These are phyloP conservation scores for Rhizophagus sp. DNA, from an alignment of 192 early-diverging fungal species.

Conservation along the genomic window DNA sequence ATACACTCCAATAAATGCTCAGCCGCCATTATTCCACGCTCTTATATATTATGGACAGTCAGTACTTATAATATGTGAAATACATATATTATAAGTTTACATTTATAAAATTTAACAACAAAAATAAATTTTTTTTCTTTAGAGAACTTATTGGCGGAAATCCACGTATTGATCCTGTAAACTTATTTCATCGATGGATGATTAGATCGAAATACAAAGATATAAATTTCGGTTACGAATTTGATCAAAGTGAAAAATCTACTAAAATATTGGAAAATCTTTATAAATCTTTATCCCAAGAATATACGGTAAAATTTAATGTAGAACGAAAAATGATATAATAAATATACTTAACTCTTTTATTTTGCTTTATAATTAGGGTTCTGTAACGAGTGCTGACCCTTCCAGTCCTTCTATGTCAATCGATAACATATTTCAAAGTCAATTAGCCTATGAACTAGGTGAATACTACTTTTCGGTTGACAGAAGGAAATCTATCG, in stretches of 20 bases:
- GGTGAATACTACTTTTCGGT: constrained; percentile 15
- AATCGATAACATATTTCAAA: background rate
- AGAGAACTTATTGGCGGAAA: background rate
- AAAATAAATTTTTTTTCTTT: background rate
- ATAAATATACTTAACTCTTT: background rate
- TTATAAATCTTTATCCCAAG: constrained; percentile 12
- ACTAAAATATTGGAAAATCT: constrained; percentile 3
- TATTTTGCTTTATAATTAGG: background rate
- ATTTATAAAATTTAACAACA: background rate
- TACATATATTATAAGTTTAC: too few relatives aligned
- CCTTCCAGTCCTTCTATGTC: background rate
- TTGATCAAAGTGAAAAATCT: constrained; percentile 15
- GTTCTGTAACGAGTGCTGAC: background rate
- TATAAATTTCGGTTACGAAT: constrained; percentile 5
- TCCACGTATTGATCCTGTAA: background rate
- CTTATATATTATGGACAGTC: background rate
- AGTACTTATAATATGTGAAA: background rate
- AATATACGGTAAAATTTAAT: background rate
- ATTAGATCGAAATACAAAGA: constrained; percentile 10
- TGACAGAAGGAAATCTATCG: background rate
- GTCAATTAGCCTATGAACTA: constrained; percentile 14
- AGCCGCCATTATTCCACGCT: background rate
- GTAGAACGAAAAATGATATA: too few relatives aligned
- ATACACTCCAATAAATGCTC: background rate
- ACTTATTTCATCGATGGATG: constrained; percentile 21